Conservation (phyloP, 2,329 filamentous ascomycete genomes). For the Ascochyta koolunga region DNA sequence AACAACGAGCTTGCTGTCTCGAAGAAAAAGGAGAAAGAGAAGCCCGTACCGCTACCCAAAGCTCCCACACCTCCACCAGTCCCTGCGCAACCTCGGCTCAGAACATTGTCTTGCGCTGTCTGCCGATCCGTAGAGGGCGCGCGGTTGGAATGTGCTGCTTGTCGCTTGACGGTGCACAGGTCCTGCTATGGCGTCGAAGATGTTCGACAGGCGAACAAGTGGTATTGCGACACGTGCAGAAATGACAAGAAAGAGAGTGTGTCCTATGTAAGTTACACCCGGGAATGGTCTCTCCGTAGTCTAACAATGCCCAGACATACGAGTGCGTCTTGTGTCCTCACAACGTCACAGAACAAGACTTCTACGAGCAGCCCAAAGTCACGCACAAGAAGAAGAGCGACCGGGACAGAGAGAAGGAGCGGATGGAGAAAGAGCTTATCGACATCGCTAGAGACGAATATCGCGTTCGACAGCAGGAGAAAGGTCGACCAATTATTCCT, state of each 20-base stretch:
- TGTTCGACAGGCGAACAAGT: conserved; percentile 71
- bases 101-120: conserved; percentile 80
- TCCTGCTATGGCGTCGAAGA: conserved; percentile 89
- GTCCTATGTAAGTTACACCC: conserved; percentile 71
- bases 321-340: conserved; percentile 92
- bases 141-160: conserved; percentile 78
- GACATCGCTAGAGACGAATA: conserved; percentile 82
- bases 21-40: conserved; percentile 50
- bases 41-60: conserved; percentile 55
- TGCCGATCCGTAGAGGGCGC: conserved; percentile 72
- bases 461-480: conserved; percentile 79
- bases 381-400: conserved; percentile 89
- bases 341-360: conserved; percentile 78
- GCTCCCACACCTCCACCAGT: conserved; percentile 63
- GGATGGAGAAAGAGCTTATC: conserved; percentile 81
- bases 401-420: conserved; percentile 87
- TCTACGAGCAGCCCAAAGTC: conserved; percentile 80
- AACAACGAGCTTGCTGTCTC: conserved; percentile 49
- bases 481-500: conserved; percentile 81
- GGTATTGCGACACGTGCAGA: conserved; percentile 93
- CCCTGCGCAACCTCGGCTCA: conserved; percentile 80
- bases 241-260: conserved; percentile 93
- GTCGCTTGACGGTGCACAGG: conserved; percentile 88
- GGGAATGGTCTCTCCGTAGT: background rate
- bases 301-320: conserved; percentile 67